Percentiles rank a stretch among this genome's conserved stretches.
Evolutionary conservation across 352 stramenopile species (phyloP).

Genomic region (Phytophthora idaei): DNA sequence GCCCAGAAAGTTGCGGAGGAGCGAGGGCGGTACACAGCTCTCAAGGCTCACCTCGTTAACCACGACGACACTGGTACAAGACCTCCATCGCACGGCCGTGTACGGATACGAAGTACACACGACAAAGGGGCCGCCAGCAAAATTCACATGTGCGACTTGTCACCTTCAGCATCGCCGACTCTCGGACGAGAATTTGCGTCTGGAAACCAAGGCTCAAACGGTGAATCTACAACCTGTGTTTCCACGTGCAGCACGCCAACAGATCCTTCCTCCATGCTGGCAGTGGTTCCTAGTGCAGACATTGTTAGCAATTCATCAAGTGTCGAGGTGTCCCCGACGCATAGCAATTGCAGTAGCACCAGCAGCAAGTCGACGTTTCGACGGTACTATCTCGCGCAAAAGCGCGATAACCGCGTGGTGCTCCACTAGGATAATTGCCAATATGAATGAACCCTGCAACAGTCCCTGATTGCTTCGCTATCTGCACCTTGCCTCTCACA

Average conservation of each 20-base stretch:
- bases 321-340: constrained; percentile 20
- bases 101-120: constrained; percentile 1
- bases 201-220: constrained; percentile 12
- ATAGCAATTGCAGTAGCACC: constrained; percentile 24
- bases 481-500: constrained; percentile 12
- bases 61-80: constrained; percentile 22
- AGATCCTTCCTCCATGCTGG: constrained; percentile 6
- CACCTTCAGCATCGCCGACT: neutral
- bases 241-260: constrained; percentile 17
- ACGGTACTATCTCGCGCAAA: constrained; percentile 46
- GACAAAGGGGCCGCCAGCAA: constrained; percentile 3
- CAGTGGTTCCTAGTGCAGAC: constrained; percentile 6
- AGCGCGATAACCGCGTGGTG: constrained; percentile 22
- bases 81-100: neutral
- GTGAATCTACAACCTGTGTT: constrained; percentile 6
- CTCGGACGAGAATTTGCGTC: neutral
- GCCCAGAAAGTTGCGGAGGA: constrained; percentile 53
- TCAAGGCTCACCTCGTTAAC: constrained; percentile 45
- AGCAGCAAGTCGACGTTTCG: constrained; percentile 38
- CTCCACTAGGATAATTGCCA: constrained; percentile 18
- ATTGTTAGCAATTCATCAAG: constrained; percentile 14
- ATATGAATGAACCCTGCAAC: constrained; percentile 23
- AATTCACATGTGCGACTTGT: constrained; percentile 10
- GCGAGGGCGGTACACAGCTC: constrained; percentile 45
- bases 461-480: constrained; percentile 1